A percentile compares a stretch with the other conserved stretches of the same genome.
These are phyloP conservation scores for Rhododendron vialii DNA, from an alignment of 148 eudicot species.

Conservation along the genomic window DNA sequence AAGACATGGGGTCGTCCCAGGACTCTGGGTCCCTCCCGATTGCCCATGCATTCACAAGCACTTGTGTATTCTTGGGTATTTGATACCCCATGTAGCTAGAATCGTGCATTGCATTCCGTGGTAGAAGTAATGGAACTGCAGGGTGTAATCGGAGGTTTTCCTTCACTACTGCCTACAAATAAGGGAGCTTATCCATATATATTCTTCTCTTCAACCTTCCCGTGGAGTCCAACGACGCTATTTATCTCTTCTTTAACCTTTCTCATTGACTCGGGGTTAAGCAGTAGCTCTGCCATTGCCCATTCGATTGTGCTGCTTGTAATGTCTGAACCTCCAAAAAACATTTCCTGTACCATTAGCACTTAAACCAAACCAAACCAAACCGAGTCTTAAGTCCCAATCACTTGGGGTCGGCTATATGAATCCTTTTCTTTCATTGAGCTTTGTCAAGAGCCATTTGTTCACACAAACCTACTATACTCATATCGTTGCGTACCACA, in stretches of 20 bases:
- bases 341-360: neutral
- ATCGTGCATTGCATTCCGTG: conserved; percentile 3
- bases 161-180: conserved; percentile 2
- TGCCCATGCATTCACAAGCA: neutral
- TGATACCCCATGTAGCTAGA: neutral
- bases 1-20: conserved; percentile 30
- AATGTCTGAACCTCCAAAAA: neutral
- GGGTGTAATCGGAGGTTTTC: conserved; percentile 4
- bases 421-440: too few species aligned
- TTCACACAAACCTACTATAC: too few species aligned
- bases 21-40: conserved; percentile 18
- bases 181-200: neutral
- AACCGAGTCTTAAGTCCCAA: too few species aligned
- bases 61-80: conserved; percentile 7
- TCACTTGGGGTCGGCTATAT: too few species aligned
- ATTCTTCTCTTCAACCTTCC: conserved; percentile 5
- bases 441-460: too few species aligned
- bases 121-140: neutral
- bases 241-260: neutral
- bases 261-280: neutral
- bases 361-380: too few species aligned
- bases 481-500: too few species aligned
- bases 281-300: conserved; percentile 6
- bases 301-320: conserved; percentile 2
- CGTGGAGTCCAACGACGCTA: neutral